phyloP scores from a whole-genome alignment of 768 basidiomycete species.

The Mycena epipterygia region DNA sequence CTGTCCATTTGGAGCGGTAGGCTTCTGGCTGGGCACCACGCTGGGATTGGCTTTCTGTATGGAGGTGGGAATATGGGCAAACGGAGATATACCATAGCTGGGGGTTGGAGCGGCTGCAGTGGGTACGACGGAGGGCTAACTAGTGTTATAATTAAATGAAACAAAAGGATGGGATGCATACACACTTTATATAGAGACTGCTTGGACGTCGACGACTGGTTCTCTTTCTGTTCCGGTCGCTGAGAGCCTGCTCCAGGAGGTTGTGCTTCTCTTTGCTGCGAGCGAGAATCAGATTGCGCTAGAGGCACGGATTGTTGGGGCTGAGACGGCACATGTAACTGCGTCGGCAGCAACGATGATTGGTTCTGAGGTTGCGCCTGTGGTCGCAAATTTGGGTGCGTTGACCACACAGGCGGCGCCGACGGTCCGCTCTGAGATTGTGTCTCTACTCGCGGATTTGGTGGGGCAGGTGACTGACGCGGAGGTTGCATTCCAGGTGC shows the following conservation, averaged over 20 bases:
- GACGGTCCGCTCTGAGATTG: not conserved
- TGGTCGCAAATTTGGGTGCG: not conserved
- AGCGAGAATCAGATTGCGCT: not conserved
- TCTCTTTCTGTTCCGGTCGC: not conserved
- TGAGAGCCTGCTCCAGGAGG: not conserved
- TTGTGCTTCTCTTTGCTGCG: not conserved
- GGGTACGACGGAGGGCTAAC: not conserved
- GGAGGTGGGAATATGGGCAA: slow-evolving; percentile 14
- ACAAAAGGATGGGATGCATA: not conserved
- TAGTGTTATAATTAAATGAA: not conserved
- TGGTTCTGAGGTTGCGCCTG: not conserved
- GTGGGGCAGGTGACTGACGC: not conserved
- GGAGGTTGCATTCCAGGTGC: not conserved
- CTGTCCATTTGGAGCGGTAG: not conserved
- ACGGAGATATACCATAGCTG: slow-evolving; percentile 30
- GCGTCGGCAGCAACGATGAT: not conserved
- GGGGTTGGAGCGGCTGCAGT: not conserved
- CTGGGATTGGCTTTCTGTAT: not conserved
- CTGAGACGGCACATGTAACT: not conserved
- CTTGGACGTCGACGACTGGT: not conserved
- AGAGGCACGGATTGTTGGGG: not conserved
- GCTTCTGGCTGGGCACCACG: not conserved
- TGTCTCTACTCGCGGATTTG: not conserved
- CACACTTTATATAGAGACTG: slow-evolving; percentile 1
- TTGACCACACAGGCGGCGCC: not conserved